Evolutionary conservation across 2,329 filamentous ascomycete genomes (phyloP), one percentile per base, ranked within the genome.

Genomic region (Conoideocrella luteorostrata): DNA sequence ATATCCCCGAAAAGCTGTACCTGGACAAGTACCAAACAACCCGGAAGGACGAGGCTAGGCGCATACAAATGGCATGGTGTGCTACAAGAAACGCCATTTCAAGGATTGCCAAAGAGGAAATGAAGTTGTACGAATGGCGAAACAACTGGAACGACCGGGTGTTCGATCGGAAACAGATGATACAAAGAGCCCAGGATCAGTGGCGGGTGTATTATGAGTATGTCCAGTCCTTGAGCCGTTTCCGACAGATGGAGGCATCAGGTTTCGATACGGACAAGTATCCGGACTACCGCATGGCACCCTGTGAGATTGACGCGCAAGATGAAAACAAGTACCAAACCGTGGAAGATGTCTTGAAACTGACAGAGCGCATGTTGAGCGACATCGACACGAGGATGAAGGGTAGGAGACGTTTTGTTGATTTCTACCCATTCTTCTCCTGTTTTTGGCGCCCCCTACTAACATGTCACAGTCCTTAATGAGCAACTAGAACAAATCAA

Each of bases 1-100:
- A 77, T 4, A 69, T 80, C 26, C 76, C 76, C 5, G 58, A 62
- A 33, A 59, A 70, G 11, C 69, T 77, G 48, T 78, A 76, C 50
- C 69, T 73, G 1, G 75, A 79, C 55, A 69, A 67, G n/a, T 80
- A 78, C 45, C 56, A 75, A 41, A 60, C 63, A 38, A 58, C 52
- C 10, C 66, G 69, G 12, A 70, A 68, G 43, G 61, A 71, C 10
- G 68, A 72, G 41, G 70, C 74, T 12, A 48, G 67, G 7, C 62
- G 65, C 7, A 73, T 77, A 33, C 69, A 71, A 47, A 46, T 47
- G 11, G 63, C 55, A 2, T 64, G 57, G 60, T 56, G 55, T 29
- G 53, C 62, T 15, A 62, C 58, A 4, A 65, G 63, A 41, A 51
- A 48, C 23, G 55, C 51, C 10, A 52, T 59, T 32, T 36, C 44